Evolutionary conservation across 2,329 filamentous ascomycete genomes (phyloP).

Genomic region (Microcyclospora pomicola): DNA sequence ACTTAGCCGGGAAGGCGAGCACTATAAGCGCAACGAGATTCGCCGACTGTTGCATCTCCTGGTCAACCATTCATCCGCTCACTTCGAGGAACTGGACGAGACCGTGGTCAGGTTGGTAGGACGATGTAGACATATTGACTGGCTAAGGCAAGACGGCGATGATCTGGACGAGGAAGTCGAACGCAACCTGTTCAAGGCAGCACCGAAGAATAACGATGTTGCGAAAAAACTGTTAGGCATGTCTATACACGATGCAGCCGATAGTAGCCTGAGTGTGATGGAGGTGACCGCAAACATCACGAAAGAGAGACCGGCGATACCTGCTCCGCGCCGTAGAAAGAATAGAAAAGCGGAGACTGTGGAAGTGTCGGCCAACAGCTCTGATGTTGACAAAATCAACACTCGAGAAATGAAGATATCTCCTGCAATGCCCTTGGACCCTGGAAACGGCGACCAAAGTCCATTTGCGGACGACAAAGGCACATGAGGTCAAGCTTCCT

Average conservation of each 20-base stretch:
- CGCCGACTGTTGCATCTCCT: slow-evolving; percentile 61
- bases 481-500: no score
- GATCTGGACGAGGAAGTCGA: slow-evolving; percentile 16
- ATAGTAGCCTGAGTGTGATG: slow-evolving; percentile 51
- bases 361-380: slow-evolving; percentile 6
- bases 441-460: slow-evolving; percentile 6
- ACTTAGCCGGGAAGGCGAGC: slow-evolving; percentile 59
- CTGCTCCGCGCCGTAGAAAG: slow-evolving; percentile 55
- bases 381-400: slow-evolving; percentile 9
- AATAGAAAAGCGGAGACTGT: slow-evolving; percentile 16
- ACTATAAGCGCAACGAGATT: slow-evolving; percentile 86
- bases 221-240: slow-evolving; percentile 53
- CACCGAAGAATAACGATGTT: slow-evolving; percentile 17
- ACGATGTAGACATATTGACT: slow-evolving; percentile 41
- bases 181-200: slow-evolving; percentile 14
- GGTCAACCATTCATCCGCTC: slow-evolving; percentile 31
- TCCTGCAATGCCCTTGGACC: slow-evolving; percentile 6
- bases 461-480: slow-evolving; percentile 10
- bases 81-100: slow-evolving; percentile 70
- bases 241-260: slow-evolving; percentile 53
- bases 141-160: slow-evolving; percentile 23
- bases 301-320: slow-evolving; percentile 67
- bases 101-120: slow-evolving; percentile 66
- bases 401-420: slow-evolving; percentile 9
- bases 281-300: slow-evolving; percentile 57